These are phyloP conservation scores for Fusarium secorum DNA, from an alignment of 2,329 filamentous ascomycete genomes.

Conservation along the genomic window DNA sequence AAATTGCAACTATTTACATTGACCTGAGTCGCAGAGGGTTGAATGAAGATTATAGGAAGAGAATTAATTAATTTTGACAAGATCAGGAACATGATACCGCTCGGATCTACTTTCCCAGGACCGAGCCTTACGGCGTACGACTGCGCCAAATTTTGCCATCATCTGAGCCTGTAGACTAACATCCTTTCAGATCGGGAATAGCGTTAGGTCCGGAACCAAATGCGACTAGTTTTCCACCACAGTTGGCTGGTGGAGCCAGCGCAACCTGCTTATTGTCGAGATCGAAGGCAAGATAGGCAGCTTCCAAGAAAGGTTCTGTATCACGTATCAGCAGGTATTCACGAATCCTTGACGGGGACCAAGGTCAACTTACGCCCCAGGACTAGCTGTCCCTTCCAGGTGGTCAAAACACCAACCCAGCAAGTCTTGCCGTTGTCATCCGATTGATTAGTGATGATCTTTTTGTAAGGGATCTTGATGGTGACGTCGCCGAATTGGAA, in stretches of 20 bases:
- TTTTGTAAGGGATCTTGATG: neutral
- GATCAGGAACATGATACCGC: too few relatives aligned
- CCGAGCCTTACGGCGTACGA: too few relatives aligned
- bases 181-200: rapidly evolving
- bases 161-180: neutral
- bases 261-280: neutral
- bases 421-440: neutral
- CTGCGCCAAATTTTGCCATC: too few relatives aligned
- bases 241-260: neutral
- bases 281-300: neutral
- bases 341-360: rapidly evolving
- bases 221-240: neutral
- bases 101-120: too few relatives aligned
- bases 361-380: neutral
- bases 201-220: neutral
- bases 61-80: too few relatives aligned
- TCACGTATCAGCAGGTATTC: neutral
- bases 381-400: neutral
- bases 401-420: neutral
- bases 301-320: neutral
- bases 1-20: too few relatives aligned
- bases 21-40: too few relatives aligned
- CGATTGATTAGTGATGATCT: neutral
- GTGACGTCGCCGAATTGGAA: neutral
- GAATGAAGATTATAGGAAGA: too few relatives aligned